Percentiles rank a stretch among this genome's conserved stretches.
These are phyloP conservation scores for Sphaerulina musiva DNA, from an alignment of 2,329 filamentous ascomycete genomes.

Conservation along the genomic window DNA sequence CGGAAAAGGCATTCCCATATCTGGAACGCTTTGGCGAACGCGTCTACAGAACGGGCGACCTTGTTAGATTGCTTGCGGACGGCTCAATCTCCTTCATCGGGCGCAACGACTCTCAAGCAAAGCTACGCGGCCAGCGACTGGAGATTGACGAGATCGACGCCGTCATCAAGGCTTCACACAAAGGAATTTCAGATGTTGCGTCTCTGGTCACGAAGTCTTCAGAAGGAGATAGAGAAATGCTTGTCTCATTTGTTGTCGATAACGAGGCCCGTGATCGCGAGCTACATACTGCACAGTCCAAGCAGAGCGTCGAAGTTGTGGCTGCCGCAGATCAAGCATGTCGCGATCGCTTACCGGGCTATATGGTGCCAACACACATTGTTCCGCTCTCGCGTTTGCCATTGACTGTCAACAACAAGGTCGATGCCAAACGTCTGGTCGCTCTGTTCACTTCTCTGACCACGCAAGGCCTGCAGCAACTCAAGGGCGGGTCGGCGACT, in stretches of 20 bases:
- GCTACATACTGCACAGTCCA: conserved; percentile 35
- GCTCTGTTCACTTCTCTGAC: conserved; percentile 58
- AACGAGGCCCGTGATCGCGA: conserved; percentile 16
- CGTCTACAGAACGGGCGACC: conserved; percentile 81
- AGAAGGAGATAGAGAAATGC: conserved; percentile 69
- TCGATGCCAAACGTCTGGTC: conserved; percentile 65
- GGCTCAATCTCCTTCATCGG: conserved; percentile 82
- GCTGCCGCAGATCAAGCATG: conserved; percentile 49
- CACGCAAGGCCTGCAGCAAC: conserved; percentile 54
- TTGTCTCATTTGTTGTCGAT: conserved; percentile 65
- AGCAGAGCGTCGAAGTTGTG: conserved; percentile 20
- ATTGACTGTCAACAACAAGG: conserved; percentile 83
- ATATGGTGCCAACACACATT: conserved; percentile 88
- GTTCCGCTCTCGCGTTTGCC: conserved; percentile 66
- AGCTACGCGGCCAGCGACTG: conserved; percentile 78
- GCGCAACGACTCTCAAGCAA: conserved; percentile 84
- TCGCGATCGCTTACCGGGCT: conserved; percentile 62
- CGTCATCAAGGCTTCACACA: conserved; percentile 58
- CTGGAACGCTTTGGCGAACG: conserved; percentile 43
- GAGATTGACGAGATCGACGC: conserved; percentile 91
- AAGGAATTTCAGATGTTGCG: conserved; percentile 59
- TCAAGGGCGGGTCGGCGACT: conserved; percentile 34
- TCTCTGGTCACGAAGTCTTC: conserved; percentile 69
- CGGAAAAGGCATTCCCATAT: conserved; percentile 65
- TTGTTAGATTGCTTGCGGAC: conserved; percentile 74